Conservation (phyloP, 2,329 filamentous ascomycete genomes). For the Penicillium sp. region DNA sequence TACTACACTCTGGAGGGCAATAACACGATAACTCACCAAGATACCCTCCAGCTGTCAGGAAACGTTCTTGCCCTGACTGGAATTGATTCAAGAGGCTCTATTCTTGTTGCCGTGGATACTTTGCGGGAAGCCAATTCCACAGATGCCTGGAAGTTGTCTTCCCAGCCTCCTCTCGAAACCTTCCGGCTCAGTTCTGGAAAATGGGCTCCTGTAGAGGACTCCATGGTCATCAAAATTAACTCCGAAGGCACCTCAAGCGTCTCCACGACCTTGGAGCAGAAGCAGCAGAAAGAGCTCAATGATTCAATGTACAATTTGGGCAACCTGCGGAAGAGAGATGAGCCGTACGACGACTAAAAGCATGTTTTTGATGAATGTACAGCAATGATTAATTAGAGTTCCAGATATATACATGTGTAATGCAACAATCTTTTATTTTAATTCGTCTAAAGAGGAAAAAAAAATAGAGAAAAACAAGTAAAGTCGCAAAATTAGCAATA, state of each 20-base stretch:
- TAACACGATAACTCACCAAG: slow-evolving; percentile 50
- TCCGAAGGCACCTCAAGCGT: slow-evolving; percentile 30
- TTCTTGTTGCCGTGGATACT: slow-evolving; percentile 55
- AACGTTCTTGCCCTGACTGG: slow-evolving; percentile 62
- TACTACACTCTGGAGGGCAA: slow-evolving; percentile 56
- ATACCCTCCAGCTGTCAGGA: slow-evolving; percentile 58
- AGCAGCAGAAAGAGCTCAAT: slow-evolving; percentile 34
- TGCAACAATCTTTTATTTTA: not conserved
- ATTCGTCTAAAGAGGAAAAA: not conserved
- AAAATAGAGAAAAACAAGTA: no score
- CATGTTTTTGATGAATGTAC: slow-evolving; percentile 21
- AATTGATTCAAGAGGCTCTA: slow-evolving; percentile 27
- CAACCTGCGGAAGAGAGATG: slow-evolving; percentile 39
- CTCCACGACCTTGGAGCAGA: slow-evolving; percentile 25
- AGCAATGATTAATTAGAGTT: slow-evolving; percentile 1
- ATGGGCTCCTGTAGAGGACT: slow-evolving; percentile 25
- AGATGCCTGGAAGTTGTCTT: slow-evolving; percentile 34
- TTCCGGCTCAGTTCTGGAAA: slow-evolving; percentile 25
- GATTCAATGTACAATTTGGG: slow-evolving; percentile 40
- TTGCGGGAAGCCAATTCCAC: slow-evolving; percentile 53
- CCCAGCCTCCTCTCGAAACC: slow-evolving; percentile 30
- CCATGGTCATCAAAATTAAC: slow-evolving; percentile 29
- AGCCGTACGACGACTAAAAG: not conserved
- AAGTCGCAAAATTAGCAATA: not conserved
- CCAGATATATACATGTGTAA: not conserved